Conservation (phyloP, 2,329 filamentous ascomycete species). For the Coniella vitis region DNA sequence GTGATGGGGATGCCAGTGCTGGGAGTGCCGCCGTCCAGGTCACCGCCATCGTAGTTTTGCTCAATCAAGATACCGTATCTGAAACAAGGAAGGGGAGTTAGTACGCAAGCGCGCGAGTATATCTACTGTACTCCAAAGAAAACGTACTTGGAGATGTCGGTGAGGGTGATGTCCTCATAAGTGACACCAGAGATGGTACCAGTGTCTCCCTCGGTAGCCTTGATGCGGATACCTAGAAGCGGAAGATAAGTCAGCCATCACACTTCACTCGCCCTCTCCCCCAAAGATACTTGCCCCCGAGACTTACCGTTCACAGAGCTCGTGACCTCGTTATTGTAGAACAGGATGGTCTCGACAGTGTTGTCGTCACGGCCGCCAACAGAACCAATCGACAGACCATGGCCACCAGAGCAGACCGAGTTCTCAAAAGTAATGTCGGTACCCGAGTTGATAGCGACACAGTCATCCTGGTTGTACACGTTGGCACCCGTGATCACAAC, state of each 20-base stretch:
- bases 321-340: constrained; percentile 38
- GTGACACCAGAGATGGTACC: constrained; percentile 12
- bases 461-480: constrained; percentile 54
- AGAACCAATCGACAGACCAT: constrained; percentile 50
- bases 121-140: neutral
- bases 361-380: constrained; percentile 49
- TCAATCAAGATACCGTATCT: constrained; percentile 17
- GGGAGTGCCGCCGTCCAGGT: constrained; percentile 11
- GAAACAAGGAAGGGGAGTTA: neutral
- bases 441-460: constrained; percentile 52
- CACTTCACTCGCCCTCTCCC: too few species aligned
- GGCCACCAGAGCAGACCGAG: constrained; percentile 40
- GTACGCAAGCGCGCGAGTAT: neutral
- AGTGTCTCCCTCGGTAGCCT: constrained; percentile 12
- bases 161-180: constrained; percentile 12
- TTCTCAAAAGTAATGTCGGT: constrained; percentile 31
- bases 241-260: neutral
- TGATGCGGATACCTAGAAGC: constrained; percentile 11
- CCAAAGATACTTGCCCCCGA: neutral
- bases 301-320: constrained; percentile 44
- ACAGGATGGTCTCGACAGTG: constrained; percentile 41
- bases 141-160: constrained; percentile 11
- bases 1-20: constrained; percentile 15
- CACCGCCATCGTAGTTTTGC: constrained; percentile 15
- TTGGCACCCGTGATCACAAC: constrained; percentile 44